phyloP scores from a whole-genome alignment of 768 basidiomycete species.

The Trametes coccinea region DNA sequence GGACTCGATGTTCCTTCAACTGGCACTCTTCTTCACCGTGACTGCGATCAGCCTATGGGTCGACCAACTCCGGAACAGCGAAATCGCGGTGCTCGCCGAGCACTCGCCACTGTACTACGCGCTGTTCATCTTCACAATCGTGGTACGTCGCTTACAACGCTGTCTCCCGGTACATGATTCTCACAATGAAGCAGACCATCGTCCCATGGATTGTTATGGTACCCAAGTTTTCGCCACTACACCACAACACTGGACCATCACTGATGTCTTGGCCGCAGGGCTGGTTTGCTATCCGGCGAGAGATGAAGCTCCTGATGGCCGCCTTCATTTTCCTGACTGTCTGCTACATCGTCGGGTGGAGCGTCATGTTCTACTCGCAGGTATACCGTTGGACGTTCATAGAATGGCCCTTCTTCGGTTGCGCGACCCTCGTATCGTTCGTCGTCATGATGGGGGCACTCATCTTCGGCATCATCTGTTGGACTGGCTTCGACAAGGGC shows the following conservation, averaged over 20 bases:
- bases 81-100: conserved; percentile 42
- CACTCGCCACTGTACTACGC: conserved; percentile 46
- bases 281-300: conserved; percentile 52
- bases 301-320: conserved; percentile 43
- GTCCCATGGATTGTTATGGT: conserved; percentile 58
- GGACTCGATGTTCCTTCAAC: conserved; percentile 52
- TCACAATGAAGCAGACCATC: conserved; percentile 36
- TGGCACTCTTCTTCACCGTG: conserved; percentile 53
- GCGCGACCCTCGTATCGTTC: conserved; percentile 46
- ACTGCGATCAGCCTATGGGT: conserved; percentile 57
- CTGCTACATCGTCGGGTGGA: conserved; percentile 32
- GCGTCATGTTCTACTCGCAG: conserved; percentile 30
- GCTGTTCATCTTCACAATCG: conserved; percentile 44
- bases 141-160: conserved; percentile 39
- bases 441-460: conserved; percentile 37
- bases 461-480: conserved; percentile 49
- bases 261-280: conserved; percentile 37
- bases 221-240: conserved; percentile 1
- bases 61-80: conserved; percentile 50
- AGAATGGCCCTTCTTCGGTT: conserved; percentile 53
- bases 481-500: conserved; percentile 55
- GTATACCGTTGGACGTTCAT: conserved; percentile 33
- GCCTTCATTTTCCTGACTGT: conserved; percentile 45
- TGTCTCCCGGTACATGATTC: not conserved
- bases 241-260: too few species aligned